Evolutionary conservation across 352 stramenopile genomes (phyloP), one percentile per base, ranked within the genome.

Genomic region (Phytophthora crassamura): DNA sequence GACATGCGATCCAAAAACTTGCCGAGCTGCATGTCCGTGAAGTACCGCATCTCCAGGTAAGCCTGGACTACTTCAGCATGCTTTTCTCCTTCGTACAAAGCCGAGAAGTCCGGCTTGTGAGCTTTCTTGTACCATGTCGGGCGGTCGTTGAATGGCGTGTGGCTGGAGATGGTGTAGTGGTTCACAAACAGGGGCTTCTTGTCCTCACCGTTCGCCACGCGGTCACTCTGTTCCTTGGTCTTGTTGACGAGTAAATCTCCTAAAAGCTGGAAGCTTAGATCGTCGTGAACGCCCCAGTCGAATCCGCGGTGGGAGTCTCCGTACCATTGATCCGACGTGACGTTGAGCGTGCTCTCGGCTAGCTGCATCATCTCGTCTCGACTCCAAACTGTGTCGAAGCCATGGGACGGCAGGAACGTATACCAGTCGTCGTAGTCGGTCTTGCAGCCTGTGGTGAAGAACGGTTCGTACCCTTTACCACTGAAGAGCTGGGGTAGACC

Each of bases 111-210:
- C 5, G 75, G 75, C 14, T 80, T 60, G 5, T 73, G 51, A 0
- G 28, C 6, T 4, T 70, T 22, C 0, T 67, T 32, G 50, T 74
- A 82, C 78, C 78, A 83, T 41, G 70, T 61, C 1, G 78, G 73
- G 3, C 59, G 59, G 1, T 68, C 43, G 12, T 54, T 48, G 54
- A 72, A 87, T 32, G 64, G 57, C 14, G 64, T 65, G 67, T 88
- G 78, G 48, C 73, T 84, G 11, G 73, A 83, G 64, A 87, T 87
- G 25, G 78, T 83, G 59, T 83, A 85, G 43, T 81, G 74, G 7
- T 67, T 84, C 18, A 84, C 49, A 57, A 82, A 87, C 22, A 80
- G 70, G 10, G 78, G 75, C 43, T 70, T 59, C 57, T 78, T 82
- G 3, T 49, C 28, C 9, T 77, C 20, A 0, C 62, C 64, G 2